A percentile compares a stretch with the other conserved stretches of the same genome.
Conservation (phyloP, 108 stramenopile species). For the Cyclotella choctawhatcheeana region DNA sequence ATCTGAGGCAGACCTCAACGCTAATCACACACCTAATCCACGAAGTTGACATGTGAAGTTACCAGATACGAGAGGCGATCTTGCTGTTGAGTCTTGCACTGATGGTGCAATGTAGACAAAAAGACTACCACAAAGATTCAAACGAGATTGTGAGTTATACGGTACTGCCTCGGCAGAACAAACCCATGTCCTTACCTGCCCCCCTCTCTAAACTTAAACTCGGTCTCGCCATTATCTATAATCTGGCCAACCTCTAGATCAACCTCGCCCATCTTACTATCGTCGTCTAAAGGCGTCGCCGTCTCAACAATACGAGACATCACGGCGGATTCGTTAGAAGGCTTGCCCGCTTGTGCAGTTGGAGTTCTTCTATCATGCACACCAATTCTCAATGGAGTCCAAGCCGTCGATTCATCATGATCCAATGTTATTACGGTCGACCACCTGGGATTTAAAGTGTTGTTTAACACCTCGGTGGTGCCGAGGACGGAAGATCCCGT, state of each 20-base stretch:
- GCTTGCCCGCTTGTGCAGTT: neutral
- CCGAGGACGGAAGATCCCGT: neutral
- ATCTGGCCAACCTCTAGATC: conserved; percentile 21
- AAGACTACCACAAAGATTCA: neutral
- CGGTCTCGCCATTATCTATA: conserved; percentile 13
- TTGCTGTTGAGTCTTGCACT: too few relatives aligned
- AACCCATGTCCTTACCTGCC: conserved; percentile 5
- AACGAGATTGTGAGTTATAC: too few relatives aligned
- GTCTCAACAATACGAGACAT: neutral
- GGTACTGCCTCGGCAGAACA: neutral
- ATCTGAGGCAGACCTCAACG: too few relatives aligned
- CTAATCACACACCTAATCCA: too few relatives aligned
- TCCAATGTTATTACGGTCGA: conserved; percentile 16
- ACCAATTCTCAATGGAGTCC: conserved; percentile 30
- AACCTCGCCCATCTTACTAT: conserved; percentile 33
- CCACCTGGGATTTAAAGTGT: conserved; percentile 22
- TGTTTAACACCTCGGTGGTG: neutral
- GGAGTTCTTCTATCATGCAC: conserved; percentile 17
- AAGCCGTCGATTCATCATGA: conserved; percentile 9
- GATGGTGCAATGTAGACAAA: too few relatives aligned
- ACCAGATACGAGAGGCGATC: too few relatives aligned
- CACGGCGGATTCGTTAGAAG: neutral
- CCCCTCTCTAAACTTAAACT: conserved; percentile 6
- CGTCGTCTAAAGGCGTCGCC: neutral
- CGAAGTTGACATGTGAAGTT: too few relatives aligned